A percentile compares a stretch with the other conserved stretches of the same genome.
Evolutionary conservation across 1,139 yeast genomes (phyloP).

Genomic region (Yamadazyma buinensis): DNA sequence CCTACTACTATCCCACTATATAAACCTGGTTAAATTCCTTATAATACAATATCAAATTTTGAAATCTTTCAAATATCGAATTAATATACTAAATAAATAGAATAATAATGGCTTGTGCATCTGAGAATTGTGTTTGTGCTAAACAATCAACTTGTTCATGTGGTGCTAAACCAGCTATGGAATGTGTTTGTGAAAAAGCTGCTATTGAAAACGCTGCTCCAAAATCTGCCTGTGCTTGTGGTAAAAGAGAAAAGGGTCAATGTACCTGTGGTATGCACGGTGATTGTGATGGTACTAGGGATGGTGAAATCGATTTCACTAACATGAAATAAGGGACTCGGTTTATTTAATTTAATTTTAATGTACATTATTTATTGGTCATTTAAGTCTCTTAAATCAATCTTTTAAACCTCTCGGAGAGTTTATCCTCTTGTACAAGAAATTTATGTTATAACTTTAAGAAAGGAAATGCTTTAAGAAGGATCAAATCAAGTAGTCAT

Average conservation of each 20-base stretch:
- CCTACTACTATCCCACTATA: not conserved
- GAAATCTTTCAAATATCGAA: not conserved
- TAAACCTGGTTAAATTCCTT: not conserved
- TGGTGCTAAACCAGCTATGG: constrained; percentile 45
- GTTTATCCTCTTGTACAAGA: too few species aligned
- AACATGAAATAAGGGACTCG: constrained; percentile 22
- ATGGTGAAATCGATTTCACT: constrained; percentile 47
- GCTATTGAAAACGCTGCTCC: constrained; percentile 39
- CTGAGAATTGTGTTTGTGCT: constrained; percentile 46
- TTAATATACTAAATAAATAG: not conserved
- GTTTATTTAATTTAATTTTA: not conserved
- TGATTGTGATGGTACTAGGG: constrained; percentile 40
- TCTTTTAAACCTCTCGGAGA: too few species aligned
- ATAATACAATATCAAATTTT: too few species aligned
- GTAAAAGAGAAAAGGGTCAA: constrained; percentile 36
- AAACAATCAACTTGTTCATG: constrained; percentile 49
- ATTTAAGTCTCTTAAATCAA: too few species aligned
- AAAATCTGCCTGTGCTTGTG: constrained; percentile 39
- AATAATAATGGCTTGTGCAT: constrained; percentile 38
- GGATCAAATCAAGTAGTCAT: too few species aligned
- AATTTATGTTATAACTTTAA: too few species aligned
- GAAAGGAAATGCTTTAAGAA: too few species aligned
- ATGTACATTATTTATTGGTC: constrained; percentile 2
- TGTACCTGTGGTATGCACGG: constrained; percentile 44
- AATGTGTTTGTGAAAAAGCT: constrained; percentile 44